Conservation (phyloP, 495 filamentous ascomycete genomes). For the Lophiostoma macrostomum region DNA sequence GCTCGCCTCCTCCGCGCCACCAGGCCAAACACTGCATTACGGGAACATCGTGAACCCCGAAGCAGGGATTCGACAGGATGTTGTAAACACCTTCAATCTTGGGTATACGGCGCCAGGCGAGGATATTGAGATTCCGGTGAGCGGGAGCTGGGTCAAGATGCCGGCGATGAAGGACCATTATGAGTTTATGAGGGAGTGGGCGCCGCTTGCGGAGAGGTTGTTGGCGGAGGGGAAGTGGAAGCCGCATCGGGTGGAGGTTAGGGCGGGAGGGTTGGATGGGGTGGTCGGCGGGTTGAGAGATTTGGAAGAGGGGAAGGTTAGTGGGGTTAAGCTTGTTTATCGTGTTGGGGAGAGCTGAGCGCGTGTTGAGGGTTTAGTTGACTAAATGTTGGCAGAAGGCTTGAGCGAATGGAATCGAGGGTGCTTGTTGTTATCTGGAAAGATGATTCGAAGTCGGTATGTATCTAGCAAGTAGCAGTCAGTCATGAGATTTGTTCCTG, state of each 20-base stretch:
- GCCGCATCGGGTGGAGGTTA: constrained; percentile 49
- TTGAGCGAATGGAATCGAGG: no score
- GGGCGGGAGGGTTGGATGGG: constrained; percentile 49
- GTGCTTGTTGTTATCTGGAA: no score
- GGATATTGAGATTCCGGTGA: constrained; percentile 29
- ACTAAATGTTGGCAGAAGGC: no score
- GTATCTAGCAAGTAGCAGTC: no score
- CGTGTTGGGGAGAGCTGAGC: constrained; percentile 17
- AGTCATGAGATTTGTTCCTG: no score
- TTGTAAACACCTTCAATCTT: constrained; percentile 30
- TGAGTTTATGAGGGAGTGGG: constrained; percentile 42
- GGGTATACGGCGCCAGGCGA: constrained; percentile 38
- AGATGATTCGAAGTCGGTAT: no score
- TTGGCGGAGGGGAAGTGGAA: constrained; percentile 49
- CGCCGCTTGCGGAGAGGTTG: constrained; percentile 43
- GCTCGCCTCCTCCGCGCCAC: constrained; percentile 6
- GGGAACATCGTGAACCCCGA: constrained; percentile 23
- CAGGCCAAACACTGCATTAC: constrained; percentile 9
- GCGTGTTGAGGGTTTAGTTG: no score
- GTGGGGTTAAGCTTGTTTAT: constrained; percentile 58
- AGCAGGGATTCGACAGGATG: constrained; percentile 30
- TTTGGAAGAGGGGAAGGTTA: constrained; percentile 51
- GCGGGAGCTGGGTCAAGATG: constrained; percentile 7
- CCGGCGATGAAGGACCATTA: constrained; percentile 38
- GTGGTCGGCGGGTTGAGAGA: constrained; percentile 53